Evolutionary conservation across 108 stramenopile species (phyloP), one percentile per base, ranked within the genome.

Genomic region (Epipyxis sp.): DNA sequence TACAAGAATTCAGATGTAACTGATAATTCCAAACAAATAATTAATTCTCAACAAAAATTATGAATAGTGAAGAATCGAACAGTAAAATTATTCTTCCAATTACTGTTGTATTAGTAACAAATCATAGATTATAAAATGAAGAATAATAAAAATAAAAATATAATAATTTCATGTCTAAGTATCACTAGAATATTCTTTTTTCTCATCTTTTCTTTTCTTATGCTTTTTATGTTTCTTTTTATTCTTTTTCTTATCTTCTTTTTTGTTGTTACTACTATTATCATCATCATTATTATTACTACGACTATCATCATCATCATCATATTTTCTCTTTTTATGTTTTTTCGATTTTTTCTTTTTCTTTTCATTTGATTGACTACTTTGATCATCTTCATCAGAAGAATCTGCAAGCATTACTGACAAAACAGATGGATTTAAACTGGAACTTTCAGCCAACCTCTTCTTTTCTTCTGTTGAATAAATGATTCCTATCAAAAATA

Each of bases 161-260:
- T n/a, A n/a, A n/a, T n/a, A n/a, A n/a, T n/a, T n/a, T n/a, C n/a
- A n/a, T n/a, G n/a, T n/a, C n/a, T n/a, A n/a, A n/a, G n/a, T n/a
- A n/a, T n/a, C n/a, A n/a, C n/a, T n/a, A n/a, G n/a, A n/a, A n/a
- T 50, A 6, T 50, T 50, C 46, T 50, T 50, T 20, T 50, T 50
- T 50, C 20, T 50, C 46, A 13, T 50, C 46, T 50, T 50, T 50
- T 6, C 6, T 20, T 50, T 20, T 20, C 20, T 50, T 20, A 13
- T 50, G 20, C 46, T 50, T 65, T 6, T 65, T 35, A 3, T 65
- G 6, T 65, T 37, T 65, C 61, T 65, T 65, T 25, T 37, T 65
- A 65, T 32, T 65, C 61, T 65, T 25, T 65, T 65, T 65, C 27
- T 65, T 29, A 29, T 65, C 6, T 25, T 65, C 34, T 32, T 65